Base-by-base conservation (phyloP, 345 rosid species). In the Pistacia vera region DNA sequence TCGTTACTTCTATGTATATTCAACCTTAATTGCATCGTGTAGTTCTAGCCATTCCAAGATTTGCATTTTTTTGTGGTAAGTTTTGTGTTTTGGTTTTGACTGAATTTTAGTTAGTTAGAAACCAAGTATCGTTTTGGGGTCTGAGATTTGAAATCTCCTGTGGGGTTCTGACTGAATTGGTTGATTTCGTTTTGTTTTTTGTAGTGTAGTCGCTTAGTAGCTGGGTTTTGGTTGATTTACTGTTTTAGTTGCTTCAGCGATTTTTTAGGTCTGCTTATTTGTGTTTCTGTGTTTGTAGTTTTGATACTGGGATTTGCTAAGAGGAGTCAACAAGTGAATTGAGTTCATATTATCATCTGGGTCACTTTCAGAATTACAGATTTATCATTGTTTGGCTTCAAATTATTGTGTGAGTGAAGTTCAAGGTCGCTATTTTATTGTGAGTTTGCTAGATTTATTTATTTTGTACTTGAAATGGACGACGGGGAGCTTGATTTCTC, bases 401-500 rank as follows among this genome's bases (percentile, higher is more conserved):
- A 52, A 25, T 58, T 41, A 1, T 57, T 12, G 8, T 59, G 54
- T 11, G 14, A 22, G 5, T 36, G 0, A 17, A 62, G 76, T 25
- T 62, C 16, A 36, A 49, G 17, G 28, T 62, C 33, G 22, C 30
- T n/a, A 71, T 38, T 4, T 55, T 36, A 25, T 20, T 16, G 20
- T 16, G 11, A 36, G 6, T 36, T 70, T 49, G 13, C 35, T 52
- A 44, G 72, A 33, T 69, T 36, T 30, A 11, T 63, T 55, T 14
- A 35, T 56, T 49, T 63, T 20, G 57, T 60, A 22, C 3, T n/a
- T 62, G 79, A 8, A 60, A 93, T 97, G 99, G 98, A 92, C 25
- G 97, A 94, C 54, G 99, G 99, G 10, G 97, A 94, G 93, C 80
- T 97, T 56, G 98, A 97, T 57, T 94, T 86, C 81, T 91, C 97